A percentile compares a stretch with the other conserved stretches of the same genome.
Evolutionary conservation across 2,329 filamentous ascomycete species (phyloP).

Genomic region (Neophaeococcomyces aloes): DNA sequence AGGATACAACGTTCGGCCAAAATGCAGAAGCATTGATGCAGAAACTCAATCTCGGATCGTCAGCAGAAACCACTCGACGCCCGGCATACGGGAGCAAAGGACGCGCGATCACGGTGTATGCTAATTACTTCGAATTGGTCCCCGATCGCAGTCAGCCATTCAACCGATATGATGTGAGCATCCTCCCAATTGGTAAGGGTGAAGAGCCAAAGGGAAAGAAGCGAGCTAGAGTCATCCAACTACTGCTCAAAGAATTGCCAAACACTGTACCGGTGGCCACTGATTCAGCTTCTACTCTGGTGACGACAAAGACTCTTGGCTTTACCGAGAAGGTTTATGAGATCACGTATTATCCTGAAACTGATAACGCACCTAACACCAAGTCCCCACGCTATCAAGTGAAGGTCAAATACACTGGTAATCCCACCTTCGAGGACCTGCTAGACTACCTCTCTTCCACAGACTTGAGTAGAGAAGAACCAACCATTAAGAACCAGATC

Average conservation of each 20-base stretch:
- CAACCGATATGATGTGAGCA: slow-evolving; percentile 33
- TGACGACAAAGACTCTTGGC: slow-evolving; percentile 21
- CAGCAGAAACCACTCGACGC: slow-evolving; percentile 25
- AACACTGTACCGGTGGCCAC: slow-evolving; percentile 28
- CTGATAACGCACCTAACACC: slow-evolving; percentile 28
- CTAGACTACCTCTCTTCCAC: slow-evolving; percentile 34
- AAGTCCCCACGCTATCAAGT: slow-evolving; percentile 28
- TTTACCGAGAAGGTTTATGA: slow-evolving; percentile 27
- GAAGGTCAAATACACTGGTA: slow-evolving; percentile 26
- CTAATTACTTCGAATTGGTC: slow-evolving; percentile 32
- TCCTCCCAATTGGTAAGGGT: slow-evolving; percentile 23
- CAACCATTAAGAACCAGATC: slow-evolving; percentile 39
- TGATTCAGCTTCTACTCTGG: slow-evolving; percentile 32
- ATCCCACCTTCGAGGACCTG: slow-evolving; percentile 25
- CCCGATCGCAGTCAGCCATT: slow-evolving; percentile 28
- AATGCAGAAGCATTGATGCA: slow-evolving; percentile 1
- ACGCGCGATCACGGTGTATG: slow-evolving; percentile 25
- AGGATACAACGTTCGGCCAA: not conserved
- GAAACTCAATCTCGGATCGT: not conserved
- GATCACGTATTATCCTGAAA: slow-evolving; percentile 17
- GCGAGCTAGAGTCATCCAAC: slow-evolving; percentile 38
- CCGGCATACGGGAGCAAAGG: slow-evolving; percentile 31
- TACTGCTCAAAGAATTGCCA: slow-evolving; percentile 32
- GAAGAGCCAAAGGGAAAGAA: slow-evolving; percentile 30
- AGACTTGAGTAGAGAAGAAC: slow-evolving; percentile 25